These are phyloP conservation scores for Austroboletus rostrupii DNA, from an alignment of 1,284 basidiomycete genomes.

Conservation along the genomic window DNA sequence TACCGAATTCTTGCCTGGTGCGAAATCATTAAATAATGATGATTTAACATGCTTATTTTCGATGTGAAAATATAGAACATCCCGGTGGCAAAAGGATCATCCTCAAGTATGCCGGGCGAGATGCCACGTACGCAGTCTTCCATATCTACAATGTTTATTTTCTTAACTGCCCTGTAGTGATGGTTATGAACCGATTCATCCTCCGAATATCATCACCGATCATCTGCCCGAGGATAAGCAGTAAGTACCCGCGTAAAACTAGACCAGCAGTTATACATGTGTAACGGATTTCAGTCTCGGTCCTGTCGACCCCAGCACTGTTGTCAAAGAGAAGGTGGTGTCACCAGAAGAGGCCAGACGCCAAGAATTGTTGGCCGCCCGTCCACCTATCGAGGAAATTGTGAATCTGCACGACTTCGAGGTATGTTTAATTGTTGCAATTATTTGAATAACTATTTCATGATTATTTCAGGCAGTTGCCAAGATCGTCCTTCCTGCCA, in stretches of 20 bases:
- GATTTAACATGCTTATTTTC: constrained; percentile 8
- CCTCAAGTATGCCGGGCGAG: constrained; percentile 70
- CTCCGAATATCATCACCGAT: constrained; percentile 58
- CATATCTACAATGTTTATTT: background rate
- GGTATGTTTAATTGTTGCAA: constrained; percentile 19
- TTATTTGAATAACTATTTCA: background rate
- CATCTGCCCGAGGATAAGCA: constrained; percentile 53
- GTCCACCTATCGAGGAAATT: constrained; percentile 56
- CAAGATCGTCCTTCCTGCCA: constrained; percentile 47
- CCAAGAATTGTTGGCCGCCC: constrained; percentile 36
- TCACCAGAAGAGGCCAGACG: constrained; percentile 42
- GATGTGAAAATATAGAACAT: constrained; percentile 35
- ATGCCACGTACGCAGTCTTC: constrained; percentile 52
- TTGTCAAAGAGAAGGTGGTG: constrained; percentile 42
- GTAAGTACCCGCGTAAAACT: constrained; percentile 26
- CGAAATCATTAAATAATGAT: background rate
- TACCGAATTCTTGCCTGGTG: constrained; percentile 62
- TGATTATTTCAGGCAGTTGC: constrained; percentile 41
- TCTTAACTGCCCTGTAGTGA: constrained; percentile 30
- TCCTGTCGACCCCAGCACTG: constrained; percentile 43
- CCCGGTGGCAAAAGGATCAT: constrained; percentile 58
- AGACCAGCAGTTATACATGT: background rate
- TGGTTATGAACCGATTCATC: constrained; percentile 62
- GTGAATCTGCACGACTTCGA: constrained; percentile 75
- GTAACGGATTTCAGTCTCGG: constrained; percentile 25